Percentiles rank a stretch among this genome's conserved stretches.
phyloP scores from a whole-genome alignment of 805 yeast genomes.

The Pichia sporocuriosa region DNA sequence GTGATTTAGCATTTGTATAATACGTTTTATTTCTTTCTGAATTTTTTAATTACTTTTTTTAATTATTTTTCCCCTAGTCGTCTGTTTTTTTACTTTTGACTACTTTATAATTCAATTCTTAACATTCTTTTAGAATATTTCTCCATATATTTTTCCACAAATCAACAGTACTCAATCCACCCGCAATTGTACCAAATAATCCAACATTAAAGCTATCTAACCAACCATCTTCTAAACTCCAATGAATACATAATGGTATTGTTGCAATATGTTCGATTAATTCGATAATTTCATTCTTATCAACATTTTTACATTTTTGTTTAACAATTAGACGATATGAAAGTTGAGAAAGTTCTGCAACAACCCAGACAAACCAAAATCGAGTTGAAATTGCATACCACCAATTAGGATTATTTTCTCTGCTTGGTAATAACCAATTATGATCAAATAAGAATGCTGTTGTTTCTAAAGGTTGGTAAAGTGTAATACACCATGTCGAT shows the following conservation, averaged over 20 bases:
- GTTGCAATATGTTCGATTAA: slow-evolving; percentile 29
- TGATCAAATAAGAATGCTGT: slow-evolving; percentile 30
- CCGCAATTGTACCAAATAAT: slow-evolving; percentile 28
- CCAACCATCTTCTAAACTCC: slow-evolving; percentile 32
- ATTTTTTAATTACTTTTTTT: no score
- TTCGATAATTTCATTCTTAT: slow-evolving; percentile 11
- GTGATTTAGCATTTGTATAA: no score
- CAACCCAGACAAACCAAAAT: slow-evolving; percentile 32
- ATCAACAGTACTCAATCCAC: slow-evolving; percentile 18
- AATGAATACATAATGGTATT: slow-evolving; percentile 33
- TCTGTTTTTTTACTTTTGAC: no score
- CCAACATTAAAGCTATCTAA: slow-evolving; percentile 29
- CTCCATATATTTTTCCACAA: slow-evolving; percentile 18
- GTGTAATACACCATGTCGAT: slow-evolving; percentile 14
- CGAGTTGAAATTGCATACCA: slow-evolving; percentile 28
- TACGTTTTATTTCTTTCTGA: no score
- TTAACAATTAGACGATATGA: background rate
- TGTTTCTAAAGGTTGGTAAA: slow-evolving; percentile 32
- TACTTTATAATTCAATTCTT: background rate
- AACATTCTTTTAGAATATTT: slow-evolving; percentile 9
- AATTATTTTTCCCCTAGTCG: no score
- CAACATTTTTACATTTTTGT: slow-evolving; percentile 13
- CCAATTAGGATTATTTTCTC: slow-evolving; percentile 17
- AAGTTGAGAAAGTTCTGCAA: slow-evolving; percentile 23
- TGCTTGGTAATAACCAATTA: slow-evolving; percentile 23